Evolutionary conservation across 805 yeast species (phyloP), one percentile per base, ranked within the genome.

Genomic region (Pichia gijzeniarum): DNA sequence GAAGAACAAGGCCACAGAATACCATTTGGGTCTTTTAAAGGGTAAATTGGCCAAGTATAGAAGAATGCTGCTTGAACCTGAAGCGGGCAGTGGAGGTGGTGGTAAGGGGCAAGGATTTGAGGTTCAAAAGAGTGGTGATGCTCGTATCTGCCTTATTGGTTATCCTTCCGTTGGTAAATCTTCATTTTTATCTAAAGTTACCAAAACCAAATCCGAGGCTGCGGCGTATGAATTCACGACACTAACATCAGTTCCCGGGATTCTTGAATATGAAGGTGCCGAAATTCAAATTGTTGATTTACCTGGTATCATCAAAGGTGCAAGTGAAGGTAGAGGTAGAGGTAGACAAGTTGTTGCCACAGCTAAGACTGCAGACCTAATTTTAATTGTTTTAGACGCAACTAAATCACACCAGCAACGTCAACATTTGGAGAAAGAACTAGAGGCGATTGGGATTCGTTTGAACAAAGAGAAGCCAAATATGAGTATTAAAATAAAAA

Each of bases 91-190:
- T 1, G 49, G 57, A 5, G 68, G 79, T 0, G 68, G 79, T 0
- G 74, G 85, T 14, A 74, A 80, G 21, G 88, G 88, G 10, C 79
- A 78, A 45, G 95, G 95, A 2, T 91, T 91, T 62, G 99, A 93
- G 65, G 97, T 91, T 2, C 80, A 88, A 37, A 91, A 93, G 64
- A 83, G 93, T 38, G 98, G 98, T 34, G 97, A 91, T 72, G 97
- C 98, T 0, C 76, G 99, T 55, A 95, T 88, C 2, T 95, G 95
- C 17, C 71, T 91, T 44, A 90, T 93, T 65, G 99, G 99, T 27
- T 91, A 90, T 63, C 99, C 99, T 16, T 90, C 97, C 1, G 99
- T 93, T 20, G 99, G 99, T 62, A 91, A 91, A 58, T 90, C 97
- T 1, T 87, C 96, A 2, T 79, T 91, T 53, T 71, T 91, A 48